Percentiles rank a stretch among this genome's conserved stretches.
Conservation (phyloP, 2,329 filamentous ascomycete species). For the Polychaeton citri region DNA sequence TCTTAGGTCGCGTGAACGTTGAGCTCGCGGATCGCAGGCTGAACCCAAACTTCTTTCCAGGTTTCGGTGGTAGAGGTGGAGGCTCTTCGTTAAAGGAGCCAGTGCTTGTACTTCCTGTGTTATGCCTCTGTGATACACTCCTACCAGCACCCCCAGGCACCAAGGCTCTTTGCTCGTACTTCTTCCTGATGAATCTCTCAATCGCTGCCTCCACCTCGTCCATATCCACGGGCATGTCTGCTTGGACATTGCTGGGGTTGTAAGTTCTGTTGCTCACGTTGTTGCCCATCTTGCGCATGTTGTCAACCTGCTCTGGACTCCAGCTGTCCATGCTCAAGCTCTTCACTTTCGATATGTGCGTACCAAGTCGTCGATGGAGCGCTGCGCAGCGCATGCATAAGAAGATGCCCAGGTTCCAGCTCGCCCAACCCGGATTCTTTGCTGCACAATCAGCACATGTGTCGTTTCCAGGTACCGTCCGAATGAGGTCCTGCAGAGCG, state of each 20-base stretch:
- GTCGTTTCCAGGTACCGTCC: constrained; percentile 75
- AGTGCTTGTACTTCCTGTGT: constrained; percentile 15
- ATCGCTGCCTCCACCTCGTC: constrained; percentile 90
- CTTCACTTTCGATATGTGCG: constrained; percentile 97
- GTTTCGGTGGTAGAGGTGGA: constrained; percentile 47
- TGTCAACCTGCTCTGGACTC: constrained; percentile 94
- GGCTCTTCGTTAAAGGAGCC: constrained; percentile 39
- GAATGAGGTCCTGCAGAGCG: constrained; percentile 76
- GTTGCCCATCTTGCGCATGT: constrained; percentile 91
- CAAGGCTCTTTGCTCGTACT: constrained; percentile 62
- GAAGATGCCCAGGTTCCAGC: constrained; percentile 97
- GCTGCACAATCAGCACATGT: constrained; percentile 86
- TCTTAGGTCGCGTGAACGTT: constrained; percentile 45
- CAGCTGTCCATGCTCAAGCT: constrained; percentile 97
- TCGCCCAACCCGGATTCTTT: constrained; percentile 91
- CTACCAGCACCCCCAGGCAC: constrained; percentile 21
- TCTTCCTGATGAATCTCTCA: constrained; percentile 89
- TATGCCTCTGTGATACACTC: constrained; percentile 2
- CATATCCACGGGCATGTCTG: constrained; percentile 74
- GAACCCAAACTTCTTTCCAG: constrained; percentile 47
- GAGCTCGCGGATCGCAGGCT: constrained; percentile 57
- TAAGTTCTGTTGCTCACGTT: constrained; percentile 71
- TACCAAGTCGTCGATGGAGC: constrained; percentile 90
- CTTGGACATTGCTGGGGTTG: constrained; percentile 72
- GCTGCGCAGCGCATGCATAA: constrained; percentile 95